These are phyloP conservation scores for Mortierella polycephala DNA, from an alignment of 371 early-diverging fungal genomes.

Conservation along the genomic window DNA sequence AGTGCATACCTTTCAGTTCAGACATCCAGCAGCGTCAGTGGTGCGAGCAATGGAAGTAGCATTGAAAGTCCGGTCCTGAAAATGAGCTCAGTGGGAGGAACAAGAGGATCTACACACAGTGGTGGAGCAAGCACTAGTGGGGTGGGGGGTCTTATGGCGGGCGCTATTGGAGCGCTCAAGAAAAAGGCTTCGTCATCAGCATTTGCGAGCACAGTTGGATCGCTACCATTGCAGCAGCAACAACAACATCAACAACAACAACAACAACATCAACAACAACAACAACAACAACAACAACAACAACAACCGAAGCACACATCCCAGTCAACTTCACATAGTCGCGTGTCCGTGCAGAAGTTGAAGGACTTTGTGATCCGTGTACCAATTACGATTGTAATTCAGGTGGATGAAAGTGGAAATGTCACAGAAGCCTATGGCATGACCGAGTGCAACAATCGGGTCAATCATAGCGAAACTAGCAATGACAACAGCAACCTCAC, in stretches of 20 bases:
- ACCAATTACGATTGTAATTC: conserved; percentile 38
- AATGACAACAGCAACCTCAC: neutral
- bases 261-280: neutral
- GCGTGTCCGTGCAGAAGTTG: conserved; percentile 19
- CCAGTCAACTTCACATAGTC: neutral
- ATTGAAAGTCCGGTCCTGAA: neutral
- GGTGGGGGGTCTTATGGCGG: conserved; percentile 10
- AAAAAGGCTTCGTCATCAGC: conserved; percentile 35
- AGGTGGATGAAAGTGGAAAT: conserved; percentile 16
- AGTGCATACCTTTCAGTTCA: neutral
- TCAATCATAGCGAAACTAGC: neutral
- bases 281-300: conserved; percentile 1
- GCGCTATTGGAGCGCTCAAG: conserved; percentile 29
- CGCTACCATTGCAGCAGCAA: neutral
- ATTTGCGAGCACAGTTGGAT: neutral
- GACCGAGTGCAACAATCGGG: neutral
- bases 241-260: conserved; percentile 5
- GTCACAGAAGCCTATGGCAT: neutral
- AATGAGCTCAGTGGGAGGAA: no score
- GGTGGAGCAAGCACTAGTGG: neutral
- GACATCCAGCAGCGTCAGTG: neutral
- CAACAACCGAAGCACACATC: neutral
- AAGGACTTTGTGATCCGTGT: conserved; percentile 52
- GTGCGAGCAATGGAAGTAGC: neutral
- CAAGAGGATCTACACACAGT: no score